Evolutionary conservation across 2,329 filamentous ascomycete genomes (phyloP), one percentile per base, ranked within the genome.

Genomic region (Aureobasidium vineae): DNA sequence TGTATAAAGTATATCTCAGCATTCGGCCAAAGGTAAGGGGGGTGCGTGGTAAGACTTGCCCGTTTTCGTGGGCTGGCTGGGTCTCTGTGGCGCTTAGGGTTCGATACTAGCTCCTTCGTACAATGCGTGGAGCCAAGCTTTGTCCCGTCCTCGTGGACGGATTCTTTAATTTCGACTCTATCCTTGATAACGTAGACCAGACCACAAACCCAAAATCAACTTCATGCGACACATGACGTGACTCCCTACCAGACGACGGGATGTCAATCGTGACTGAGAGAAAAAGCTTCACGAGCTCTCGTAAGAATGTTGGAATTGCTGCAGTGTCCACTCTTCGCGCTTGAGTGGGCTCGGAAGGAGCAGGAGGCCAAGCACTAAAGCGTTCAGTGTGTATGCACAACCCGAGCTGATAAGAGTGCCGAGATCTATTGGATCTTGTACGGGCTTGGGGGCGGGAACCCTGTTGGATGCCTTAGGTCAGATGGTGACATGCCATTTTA

Each of bases 371-470:
- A 6, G 28, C 57, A 59, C 21, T 21, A 21, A 45, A 23, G n/a
- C 23, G 21, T 15, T 31, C 38, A 41, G 26, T 45, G 40, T 15
- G n/a, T 31, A 36, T 49, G 43, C n/a, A 23, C 41, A 59, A 41
- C 26, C 21, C 53, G 26, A 60, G 56, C 56, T 60, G 56, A 61
- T 61, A 61, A 61, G 41, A 15, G 28, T 61, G 41, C 43, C 41
- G 43, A 47, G 57, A 61, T 61, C 21, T 47, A 61, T 47, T 61
- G 57, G 57, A 38, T 61, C 57, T 61, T 61, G 57, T 36, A 28
- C 33, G 13, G 43, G 57, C 57, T 61, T 28, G 41, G 21, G 23
- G 40, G 54, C 54, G 54, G 54, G 26, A 45, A 59, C 23, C 43
- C 26, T 61, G 28, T 61, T 49, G 31, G 43, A 2, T 15, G 23